phyloP scores from a whole-genome alignment of 164 flowering plant species.

The Echeveria elegans region DNA sequence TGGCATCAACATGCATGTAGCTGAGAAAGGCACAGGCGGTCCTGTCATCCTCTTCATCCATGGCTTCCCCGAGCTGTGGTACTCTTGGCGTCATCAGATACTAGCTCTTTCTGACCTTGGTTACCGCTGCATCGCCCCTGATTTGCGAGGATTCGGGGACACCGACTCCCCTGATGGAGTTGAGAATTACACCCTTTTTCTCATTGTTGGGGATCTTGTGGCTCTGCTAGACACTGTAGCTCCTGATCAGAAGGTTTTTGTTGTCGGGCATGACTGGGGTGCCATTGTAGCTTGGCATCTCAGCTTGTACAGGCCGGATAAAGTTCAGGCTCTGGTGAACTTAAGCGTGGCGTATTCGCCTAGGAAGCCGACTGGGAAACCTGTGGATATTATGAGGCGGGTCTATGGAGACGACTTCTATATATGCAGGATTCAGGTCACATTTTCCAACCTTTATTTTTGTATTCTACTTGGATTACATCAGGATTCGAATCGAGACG shows the following conservation, averaged over 20 bases:
- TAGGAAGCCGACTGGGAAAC: conserved; percentile 34
- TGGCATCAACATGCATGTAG: conserved; percentile 36
- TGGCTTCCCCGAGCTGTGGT: conserved; percentile 60
- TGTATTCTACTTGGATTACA: neutral
- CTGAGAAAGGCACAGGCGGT: conserved; percentile 40
- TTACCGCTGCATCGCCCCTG: conserved; percentile 41
- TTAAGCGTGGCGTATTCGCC: conserved; percentile 43
- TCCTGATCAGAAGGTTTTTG: conserved; percentile 32
- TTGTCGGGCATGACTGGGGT: conserved; percentile 85
- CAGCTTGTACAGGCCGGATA: conserved; percentile 57
- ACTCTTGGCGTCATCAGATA: conserved; percentile 59
- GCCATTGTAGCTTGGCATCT: conserved; percentile 57
- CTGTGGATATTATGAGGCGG: conserved; percentile 23
- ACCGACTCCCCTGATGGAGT: conserved; percentile 35
- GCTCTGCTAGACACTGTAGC: conserved; percentile 49
- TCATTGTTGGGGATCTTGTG: conserved; percentile 56
- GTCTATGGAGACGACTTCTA: conserved; percentile 59
- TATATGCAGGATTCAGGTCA: conserved; percentile 69
- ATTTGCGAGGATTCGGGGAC: conserved; percentile 49
- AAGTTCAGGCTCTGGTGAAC: conserved; percentile 63
- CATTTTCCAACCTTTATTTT: neutral
- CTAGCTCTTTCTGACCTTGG: conserved; percentile 32
- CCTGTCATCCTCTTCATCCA: conserved; percentile 46
- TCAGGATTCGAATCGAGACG: neutral
- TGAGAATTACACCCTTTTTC: conserved; percentile 31